A percentile compares a stretch with the other conserved stretches of the same genome.
Conservation (phyloP, 345 rosid genomes). For the Sapria himalayana region DNA sequence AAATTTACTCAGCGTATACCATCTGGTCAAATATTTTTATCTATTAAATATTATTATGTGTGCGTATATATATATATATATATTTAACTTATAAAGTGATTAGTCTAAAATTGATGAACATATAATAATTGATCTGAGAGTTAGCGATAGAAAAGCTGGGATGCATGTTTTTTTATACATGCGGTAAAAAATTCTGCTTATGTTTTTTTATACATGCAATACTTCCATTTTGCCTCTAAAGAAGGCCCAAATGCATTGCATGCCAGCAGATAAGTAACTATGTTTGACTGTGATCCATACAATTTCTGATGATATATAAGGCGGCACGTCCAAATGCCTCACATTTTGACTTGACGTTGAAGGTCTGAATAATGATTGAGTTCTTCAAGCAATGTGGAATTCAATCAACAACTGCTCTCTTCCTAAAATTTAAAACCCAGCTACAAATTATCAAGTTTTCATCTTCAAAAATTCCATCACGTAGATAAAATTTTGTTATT, state of each 20-base stretch:
- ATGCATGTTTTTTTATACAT: too few relatives aligned
- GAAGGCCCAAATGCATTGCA: slow-evolving; percentile 63
- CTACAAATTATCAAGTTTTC: too few relatives aligned
- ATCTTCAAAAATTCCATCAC: too few relatives aligned
- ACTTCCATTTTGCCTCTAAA: slow-evolving; percentile 97
- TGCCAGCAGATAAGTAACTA: slow-evolving; percentile 20
- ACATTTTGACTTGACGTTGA: slow-evolving; percentile 65
- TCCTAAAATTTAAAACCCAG: too few relatives aligned
- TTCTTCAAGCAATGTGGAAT: slow-evolving; percentile 68
- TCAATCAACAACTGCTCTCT: slow-evolving; percentile 54
- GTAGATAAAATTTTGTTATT: too few relatives aligned
- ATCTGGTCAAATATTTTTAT: too few relatives aligned
- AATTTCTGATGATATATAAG: slow-evolving; percentile 54
- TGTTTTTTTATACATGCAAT: slow-evolving; percentile 71
- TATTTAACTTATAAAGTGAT: neutral
- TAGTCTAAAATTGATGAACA: too few relatives aligned
- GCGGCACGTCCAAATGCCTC: slow-evolving; percentile 79
- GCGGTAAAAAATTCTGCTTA: slow-evolving; percentile 85
- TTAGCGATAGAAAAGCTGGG: too few relatives aligned
- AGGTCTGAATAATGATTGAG: slow-evolving; percentile 70
- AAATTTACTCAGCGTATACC: too few relatives aligned
- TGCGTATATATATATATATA: too few relatives aligned
- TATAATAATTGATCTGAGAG: too few relatives aligned
- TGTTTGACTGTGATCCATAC: slow-evolving; percentile 20
- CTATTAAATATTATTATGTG: too few relatives aligned